Percentiles rank a stretch among this genome's conserved stretches.
Conservation (phyloP, 2,329 filamentous ascomycete species). For the Trichoderma citrinoviride region DNA sequence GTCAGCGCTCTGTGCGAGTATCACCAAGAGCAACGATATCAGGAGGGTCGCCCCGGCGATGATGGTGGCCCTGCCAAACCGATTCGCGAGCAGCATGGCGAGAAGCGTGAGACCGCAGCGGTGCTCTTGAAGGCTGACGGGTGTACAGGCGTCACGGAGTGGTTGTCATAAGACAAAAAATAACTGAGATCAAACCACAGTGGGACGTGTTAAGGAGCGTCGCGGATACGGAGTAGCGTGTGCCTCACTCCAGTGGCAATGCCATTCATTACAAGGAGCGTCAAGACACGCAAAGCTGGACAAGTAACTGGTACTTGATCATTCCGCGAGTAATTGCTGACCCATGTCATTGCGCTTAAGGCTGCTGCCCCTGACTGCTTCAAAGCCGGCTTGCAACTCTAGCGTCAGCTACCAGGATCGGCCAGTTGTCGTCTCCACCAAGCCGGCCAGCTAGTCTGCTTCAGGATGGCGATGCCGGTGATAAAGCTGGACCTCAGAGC, state of each 20-base stretch:
- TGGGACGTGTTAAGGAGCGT: constrained; percentile 3
- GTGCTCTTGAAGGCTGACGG: not conserved
- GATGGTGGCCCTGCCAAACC: constrained; percentile 12
- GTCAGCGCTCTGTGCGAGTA: constrained; percentile 14
- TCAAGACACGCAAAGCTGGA: not conserved
- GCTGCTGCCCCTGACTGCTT: constrained; percentile 8
- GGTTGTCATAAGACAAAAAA: constrained; percentile 14
- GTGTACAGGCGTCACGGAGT: not conserved
- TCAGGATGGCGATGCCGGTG: not conserved
- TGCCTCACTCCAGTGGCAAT: not conserved
- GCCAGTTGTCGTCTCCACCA: not conserved
- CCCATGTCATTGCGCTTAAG: not conserved
- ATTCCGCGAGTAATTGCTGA: not conserved
- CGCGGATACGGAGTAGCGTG: not conserved
- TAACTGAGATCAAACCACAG: not conserved
- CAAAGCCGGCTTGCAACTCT: not conserved
- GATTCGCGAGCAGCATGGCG: constrained; percentile 15
- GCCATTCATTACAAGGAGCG: no score
- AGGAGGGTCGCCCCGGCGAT: constrained; percentile 11
- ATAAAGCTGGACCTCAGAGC: not conserved
- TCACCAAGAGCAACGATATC: constrained; percentile 16
- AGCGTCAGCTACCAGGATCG: constrained; percentile 5
- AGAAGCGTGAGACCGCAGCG: not conserved
- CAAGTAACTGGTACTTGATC: not conserved
- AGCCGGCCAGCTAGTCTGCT: constrained; percentile 1